phyloP scores from a whole-genome alignment of 108 stramenopile species.

The Skeletonema tropicum region DNA sequence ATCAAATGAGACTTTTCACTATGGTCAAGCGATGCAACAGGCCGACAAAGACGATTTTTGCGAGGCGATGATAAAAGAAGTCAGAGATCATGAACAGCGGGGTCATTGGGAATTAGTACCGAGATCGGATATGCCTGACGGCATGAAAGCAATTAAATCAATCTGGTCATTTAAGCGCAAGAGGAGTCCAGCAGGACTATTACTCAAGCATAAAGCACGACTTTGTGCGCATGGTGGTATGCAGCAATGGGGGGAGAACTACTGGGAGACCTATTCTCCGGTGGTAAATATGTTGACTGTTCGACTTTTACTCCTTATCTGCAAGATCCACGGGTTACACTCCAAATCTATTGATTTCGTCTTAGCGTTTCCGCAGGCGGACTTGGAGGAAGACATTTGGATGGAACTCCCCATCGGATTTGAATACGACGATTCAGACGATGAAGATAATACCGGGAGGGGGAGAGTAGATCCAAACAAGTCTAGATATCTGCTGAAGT shows the following conservation, averaged over 20 bases:
- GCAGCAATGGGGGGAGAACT: conserved; percentile 53
- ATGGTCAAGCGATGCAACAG: too few species aligned
- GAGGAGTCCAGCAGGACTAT: conserved; percentile 16
- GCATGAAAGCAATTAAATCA: too few species aligned
- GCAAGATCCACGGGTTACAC: conserved; percentile 20
- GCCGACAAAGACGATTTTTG: too few species aligned
- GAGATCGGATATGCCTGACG: too few species aligned
- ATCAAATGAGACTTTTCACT: too few species aligned
- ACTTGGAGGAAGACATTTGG: conserved; percentile 26
- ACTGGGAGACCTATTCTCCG: conserved; percentile 1
- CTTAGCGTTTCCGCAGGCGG: conserved; percentile 41
- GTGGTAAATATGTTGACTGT: conserved; percentile 34
- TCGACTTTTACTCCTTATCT: conserved; percentile 6
- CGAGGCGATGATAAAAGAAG: too few species aligned
- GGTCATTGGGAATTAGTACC: too few species aligned
- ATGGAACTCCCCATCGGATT: conserved; percentile 24
- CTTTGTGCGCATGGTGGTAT: conserved; percentile 36
- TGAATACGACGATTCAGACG: too few species aligned
- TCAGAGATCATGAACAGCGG: too few species aligned
- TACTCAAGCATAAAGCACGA: conserved; percentile 29
- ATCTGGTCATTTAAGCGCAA: conserved; percentile 12
- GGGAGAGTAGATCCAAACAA: too few species aligned
- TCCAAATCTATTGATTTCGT: conserved; percentile 39
- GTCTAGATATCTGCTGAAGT: too few species aligned
- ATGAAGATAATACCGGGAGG: too few species aligned